Base-by-base conservation (phyloP, 2,329 filamentous ascomycete genomes). In the Chaetomium olivaceum region DNA sequence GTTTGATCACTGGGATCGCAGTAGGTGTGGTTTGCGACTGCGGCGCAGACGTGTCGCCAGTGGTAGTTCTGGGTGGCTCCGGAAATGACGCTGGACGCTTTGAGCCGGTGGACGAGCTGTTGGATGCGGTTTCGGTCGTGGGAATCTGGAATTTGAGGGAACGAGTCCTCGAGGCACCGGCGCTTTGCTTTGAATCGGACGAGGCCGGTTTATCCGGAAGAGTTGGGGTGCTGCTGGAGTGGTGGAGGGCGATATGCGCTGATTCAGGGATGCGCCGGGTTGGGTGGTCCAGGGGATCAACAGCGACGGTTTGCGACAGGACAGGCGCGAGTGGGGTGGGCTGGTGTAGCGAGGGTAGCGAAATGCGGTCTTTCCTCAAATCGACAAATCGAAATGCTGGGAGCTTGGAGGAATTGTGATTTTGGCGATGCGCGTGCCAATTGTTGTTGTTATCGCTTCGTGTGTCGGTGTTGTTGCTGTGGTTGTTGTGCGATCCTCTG, bases 381-480 rank as follows among this genome's bases (percentile, higher is more conserved):
- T 85, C 83, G 69, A 79, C 81, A 72, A 84, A 83, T 65, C 83
- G 83, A 74, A 82, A 85, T 25, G 83, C 79, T 31, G 84, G 83
- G 69, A 85, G 76, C 71, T 85, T 86, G 67, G 83, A 86, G 48
- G 83, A 81, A 72, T 80, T 85, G 74, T 85, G 80, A 73, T 74
- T 82, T 69, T 83, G 82, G 62, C 83, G 82, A 74, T 85, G 83
- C 54, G 76, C 74, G 70, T 85, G 81, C 61, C 78, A 67, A 54
- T 69, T 71, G 66, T 62, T 73, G 66, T 58, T 66, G 56, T 58
- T 66, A 54, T 68, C 64, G 59, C 60, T 64, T 64, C 23, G 55
- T 16, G 62, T n/a, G 50, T 68, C 29, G 61, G 57, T 23, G 52
- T 43, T 33, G 31, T 8, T 33, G 31, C 2, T 33, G 31, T 33